Conservation (phyloP, 345 rosid species). For the Nasturtium officinale region DNA sequence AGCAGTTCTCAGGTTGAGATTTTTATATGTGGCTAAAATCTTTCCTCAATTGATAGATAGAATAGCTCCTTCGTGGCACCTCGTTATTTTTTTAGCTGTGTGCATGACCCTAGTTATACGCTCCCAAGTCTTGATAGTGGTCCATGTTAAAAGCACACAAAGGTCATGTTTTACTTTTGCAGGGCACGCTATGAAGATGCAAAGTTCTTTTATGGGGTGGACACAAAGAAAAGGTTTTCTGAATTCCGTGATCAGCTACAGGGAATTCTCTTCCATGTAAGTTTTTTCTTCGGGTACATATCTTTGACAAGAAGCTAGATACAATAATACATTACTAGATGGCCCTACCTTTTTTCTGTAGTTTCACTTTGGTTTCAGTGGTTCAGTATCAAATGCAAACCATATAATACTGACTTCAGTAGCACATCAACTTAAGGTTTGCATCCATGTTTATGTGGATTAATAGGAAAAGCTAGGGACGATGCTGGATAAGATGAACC, state of each 20-base stretch:
- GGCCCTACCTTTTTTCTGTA: slow-evolving; percentile 8
- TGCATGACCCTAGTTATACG: slow-evolving; percentile 7
- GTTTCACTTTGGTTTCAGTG: slow-evolving; percentile 12
- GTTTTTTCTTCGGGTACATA: slow-evolving; percentile 39
- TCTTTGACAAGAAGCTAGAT: not conserved
- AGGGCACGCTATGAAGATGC: slow-evolving; percentile 99
- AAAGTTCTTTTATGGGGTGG: slow-evolving; percentile 88
- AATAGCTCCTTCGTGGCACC: slow-evolving; percentile 8
- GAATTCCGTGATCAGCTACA: slow-evolving; percentile 76
- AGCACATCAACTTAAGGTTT: slow-evolving; percentile 3
- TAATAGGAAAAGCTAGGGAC: slow-evolving; percentile 93
- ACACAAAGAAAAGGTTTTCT: slow-evolving; percentile 64
- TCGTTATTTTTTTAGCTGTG: slow-evolving; percentile 12
- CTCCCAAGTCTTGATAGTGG: slow-evolving; percentile 10
- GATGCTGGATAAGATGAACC: slow-evolving; percentile 82
- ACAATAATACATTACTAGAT: slow-evolving; percentile 4
- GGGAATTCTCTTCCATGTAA: slow-evolving; percentile 95
- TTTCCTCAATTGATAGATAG: slow-evolving; percentile 12
- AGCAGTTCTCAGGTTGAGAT: slow-evolving; percentile 90
- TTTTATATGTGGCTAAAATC: slow-evolving; percentile 26
- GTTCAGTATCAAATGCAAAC: slow-evolving; percentile 12
- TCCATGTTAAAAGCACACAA: slow-evolving; percentile 17
- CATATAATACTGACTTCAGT: not conserved
- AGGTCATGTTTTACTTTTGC: slow-evolving; percentile 35
- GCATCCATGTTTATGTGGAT: slow-evolving; percentile 31